These are phyloP conservation scores for Samsoniella hepiali DNA, from an alignment of 2,329 filamentous ascomycete species.

Conservation along the genomic window DNA sequence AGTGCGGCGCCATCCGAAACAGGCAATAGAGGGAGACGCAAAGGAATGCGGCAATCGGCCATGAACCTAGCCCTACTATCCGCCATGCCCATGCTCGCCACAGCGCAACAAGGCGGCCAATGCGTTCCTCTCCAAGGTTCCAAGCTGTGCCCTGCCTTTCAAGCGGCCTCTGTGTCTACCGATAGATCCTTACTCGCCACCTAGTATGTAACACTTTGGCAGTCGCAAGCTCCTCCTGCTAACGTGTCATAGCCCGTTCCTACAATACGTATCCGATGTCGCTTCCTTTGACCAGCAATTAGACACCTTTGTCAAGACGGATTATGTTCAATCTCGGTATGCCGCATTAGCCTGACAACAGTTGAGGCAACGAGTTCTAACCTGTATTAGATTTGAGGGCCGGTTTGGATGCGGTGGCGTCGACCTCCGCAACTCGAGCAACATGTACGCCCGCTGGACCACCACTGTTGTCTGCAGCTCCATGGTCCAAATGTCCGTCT, in stretches of 20 bases:
- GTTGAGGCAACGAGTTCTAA: constrained; percentile 14
- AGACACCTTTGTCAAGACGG: constrained; percentile 66
- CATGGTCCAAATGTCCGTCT: constrained; percentile 84
- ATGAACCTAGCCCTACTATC: constrained; percentile 26
- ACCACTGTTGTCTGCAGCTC: constrained; percentile 90
- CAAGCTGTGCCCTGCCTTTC: constrained; percentile 68
- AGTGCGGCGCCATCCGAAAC: constrained; percentile 8
- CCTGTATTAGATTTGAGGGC: constrained; percentile 64
- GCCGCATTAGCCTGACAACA: constrained; percentile 27
- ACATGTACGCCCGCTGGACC: constrained; percentile 90
- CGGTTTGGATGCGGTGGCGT: constrained; percentile 77
- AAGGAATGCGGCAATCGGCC: constrained; percentile 22
- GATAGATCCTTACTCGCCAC: constrained; percentile 52
- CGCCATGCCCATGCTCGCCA: constrained; percentile 29
- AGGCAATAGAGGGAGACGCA: constrained; percentile 20
- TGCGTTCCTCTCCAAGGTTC: constrained; percentile 71
- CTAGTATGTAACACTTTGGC: constrained; percentile 50
- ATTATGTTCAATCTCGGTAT: constrained; percentile 77
- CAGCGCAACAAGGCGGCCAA: constrained; percentile 34
- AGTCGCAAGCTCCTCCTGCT: constrained; percentile 14
- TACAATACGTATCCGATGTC: constrained; percentile 73
- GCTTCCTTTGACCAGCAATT: constrained; percentile 76
- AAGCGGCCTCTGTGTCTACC: constrained; percentile 67
- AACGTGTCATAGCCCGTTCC: constrained; percentile 65
- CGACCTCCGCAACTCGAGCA: constrained; percentile 72